Evolutionary conservation across 2,329 filamentous ascomycete genomes (phyloP).

Genomic region (Neonectria sp.): DNA sequence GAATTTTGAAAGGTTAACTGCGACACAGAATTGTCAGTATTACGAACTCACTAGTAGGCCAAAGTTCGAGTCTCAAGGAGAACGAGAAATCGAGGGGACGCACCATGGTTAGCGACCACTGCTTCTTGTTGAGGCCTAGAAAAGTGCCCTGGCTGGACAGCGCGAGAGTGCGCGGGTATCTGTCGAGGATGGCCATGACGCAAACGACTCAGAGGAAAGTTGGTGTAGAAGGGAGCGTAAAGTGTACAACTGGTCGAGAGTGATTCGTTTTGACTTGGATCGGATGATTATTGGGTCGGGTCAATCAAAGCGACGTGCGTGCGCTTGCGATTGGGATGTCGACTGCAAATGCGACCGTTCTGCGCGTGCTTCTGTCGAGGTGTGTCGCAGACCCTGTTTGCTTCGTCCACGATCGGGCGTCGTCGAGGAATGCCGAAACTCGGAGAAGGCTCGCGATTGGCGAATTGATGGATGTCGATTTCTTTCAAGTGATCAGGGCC

Average conservation of each 20-base stretch:
- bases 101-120: slow-evolving; percentile 45
- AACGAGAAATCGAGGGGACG: slow-evolving; percentile 3
- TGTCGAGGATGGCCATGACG: slow-evolving; percentile 44
- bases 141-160: slow-evolving; percentile 34
- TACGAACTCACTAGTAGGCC: neutral
- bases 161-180: slow-evolving; percentile 26
- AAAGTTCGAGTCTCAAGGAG: neutral
- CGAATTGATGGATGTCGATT: slow-evolving; percentile 4
- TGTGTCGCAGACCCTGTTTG: neutral
- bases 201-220: slow-evolving; percentile 13
- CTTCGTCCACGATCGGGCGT: slow-evolving; percentile 5
- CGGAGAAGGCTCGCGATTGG: slow-evolving; percentile 13
- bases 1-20: slow-evolving; percentile 85
- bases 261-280: slow-evolving; percentile 9
- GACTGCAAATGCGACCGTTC: slow-evolving; percentile 35
- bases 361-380: neutral
- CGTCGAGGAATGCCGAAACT: slow-evolving; percentile 7
- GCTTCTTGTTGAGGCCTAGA: slow-evolving; percentile 46
- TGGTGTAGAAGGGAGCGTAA: slow-evolving; percentile 8
- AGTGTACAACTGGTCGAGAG: slow-evolving; percentile 10
- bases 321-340: slow-evolving; percentile 39
- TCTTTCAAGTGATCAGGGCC: slow-evolving; percentile 20
- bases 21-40: slow-evolving; percentile 32
- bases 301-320: slow-evolving; percentile 21
- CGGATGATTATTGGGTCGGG: neutral